These are phyloP conservation scores for Boletus smithii DNA, from an alignment of 1,284 basidiomycete genomes.

Conservation along the genomic window DNA sequence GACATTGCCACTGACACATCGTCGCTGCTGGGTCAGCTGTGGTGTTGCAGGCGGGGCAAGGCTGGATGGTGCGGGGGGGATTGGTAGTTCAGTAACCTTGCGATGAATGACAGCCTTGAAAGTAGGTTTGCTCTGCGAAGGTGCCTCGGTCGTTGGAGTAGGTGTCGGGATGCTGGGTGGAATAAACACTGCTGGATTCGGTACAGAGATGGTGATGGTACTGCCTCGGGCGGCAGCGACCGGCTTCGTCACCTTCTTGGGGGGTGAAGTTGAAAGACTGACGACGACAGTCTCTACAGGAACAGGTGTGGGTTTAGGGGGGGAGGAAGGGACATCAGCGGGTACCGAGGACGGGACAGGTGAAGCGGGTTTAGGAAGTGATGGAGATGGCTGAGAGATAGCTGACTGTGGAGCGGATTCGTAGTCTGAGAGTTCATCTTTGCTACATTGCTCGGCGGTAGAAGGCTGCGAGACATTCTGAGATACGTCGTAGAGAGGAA, in stretches of 20 bases:
- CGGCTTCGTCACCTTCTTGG: constrained; percentile 3
- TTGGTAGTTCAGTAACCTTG: constrained; percentile 40
- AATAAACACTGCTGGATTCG: constrained; percentile 5
- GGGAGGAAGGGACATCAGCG: not conserved
- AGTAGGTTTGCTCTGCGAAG: constrained; percentile 21
- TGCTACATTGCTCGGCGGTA: not conserved
- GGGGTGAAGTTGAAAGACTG: not conserved
- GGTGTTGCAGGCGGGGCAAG: constrained; percentile 13
- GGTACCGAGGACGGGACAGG: not conserved
- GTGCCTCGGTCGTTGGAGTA: not conserved
- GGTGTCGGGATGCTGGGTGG: constrained; percentile 7
- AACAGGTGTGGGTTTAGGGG: not conserved
- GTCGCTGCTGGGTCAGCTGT: constrained; percentile 27
- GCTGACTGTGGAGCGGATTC: constrained; percentile 15
- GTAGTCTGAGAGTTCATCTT: constrained; percentile 16
- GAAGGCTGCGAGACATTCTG: constrained; percentile 6
- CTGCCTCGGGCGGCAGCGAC: too few relatives aligned
- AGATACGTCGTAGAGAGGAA: constrained; percentile 4
- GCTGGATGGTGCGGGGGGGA: constrained; percentile 13
- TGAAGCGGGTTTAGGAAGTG: not conserved
- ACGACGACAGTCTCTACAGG: not conserved
- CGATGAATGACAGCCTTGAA: constrained; percentile 56
- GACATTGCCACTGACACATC: constrained; percentile 20
- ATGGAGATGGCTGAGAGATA: constrained; percentile 10
- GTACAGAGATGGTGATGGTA: not conserved